These are phyloP conservation scores for Sinapis alba DNA, from an alignment of 441 rosid genomes.

Conservation along the genomic window DNA sequence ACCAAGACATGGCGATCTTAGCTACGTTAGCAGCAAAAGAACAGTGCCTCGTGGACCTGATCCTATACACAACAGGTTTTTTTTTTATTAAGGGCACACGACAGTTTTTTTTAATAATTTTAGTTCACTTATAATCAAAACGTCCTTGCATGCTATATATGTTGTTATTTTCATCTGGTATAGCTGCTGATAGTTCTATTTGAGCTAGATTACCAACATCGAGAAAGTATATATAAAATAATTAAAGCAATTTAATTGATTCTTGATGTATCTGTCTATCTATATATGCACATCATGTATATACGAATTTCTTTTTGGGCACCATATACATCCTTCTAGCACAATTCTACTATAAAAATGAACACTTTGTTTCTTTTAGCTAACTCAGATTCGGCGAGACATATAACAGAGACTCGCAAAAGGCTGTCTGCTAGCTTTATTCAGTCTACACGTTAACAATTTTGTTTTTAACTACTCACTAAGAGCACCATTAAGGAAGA, in stretches of 20 bases:
- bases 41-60: conserved; percentile 89
- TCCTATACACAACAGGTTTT: conserved; percentile 90
- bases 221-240: not conserved
- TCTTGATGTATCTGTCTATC: not conserved
- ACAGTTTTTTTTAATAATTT: conserved; percentile 45
- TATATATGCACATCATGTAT: not conserved
- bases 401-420: conserved; percentile 26
- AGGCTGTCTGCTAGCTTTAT: conserved; percentile 38
- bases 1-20: conserved; percentile 39
- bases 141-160: not conserved
- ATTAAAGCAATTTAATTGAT: not conserved
- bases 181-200: not conserved
- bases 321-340: conserved; percentile 15
- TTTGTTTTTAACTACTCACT: conserved; percentile 25
- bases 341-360: not conserved
- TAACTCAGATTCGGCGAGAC: conserved; percentile 37
- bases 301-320: not conserved
- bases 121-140: conserved; percentile 1
- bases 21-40: conserved; percentile 65
- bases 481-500: too few species aligned
- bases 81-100: conserved; percentile 42
- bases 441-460: conserved; percentile 33
- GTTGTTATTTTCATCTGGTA: not conserved
- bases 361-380: conserved; percentile 16
- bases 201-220: not conserved